Evolutionary conservation across 768 basidiomycete species (phyloP), one percentile per base, ranked within the genome.

Genomic region (Hirschioporus abietinus): DNA sequence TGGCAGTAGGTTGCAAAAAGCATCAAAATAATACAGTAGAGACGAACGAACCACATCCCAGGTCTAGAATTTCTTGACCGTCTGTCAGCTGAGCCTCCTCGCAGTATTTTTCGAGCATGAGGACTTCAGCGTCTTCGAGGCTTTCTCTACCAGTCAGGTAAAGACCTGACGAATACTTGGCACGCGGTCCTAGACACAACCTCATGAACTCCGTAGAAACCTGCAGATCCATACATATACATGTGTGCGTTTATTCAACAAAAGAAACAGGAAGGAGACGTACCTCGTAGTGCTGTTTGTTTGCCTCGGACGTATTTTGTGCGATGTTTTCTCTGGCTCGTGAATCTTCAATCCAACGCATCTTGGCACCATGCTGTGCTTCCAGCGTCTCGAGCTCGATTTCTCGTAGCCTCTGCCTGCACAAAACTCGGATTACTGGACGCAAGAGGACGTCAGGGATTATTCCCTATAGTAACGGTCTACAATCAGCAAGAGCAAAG

Each of bases 251-350:
- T 30, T 8, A 8, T 3, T 8, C 42, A 52, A 1, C 12, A 36
- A 15, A 36, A 7, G n/a, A n/a, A n/a, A n/a, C 35, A 52, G 4
- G 42, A 52, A 52, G 15, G 42, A 30, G 4, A 3, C 42, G 42
- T 20, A 52, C 42, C 78, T 91, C 88, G 74, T 91, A 91, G 71
- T 91, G 88, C 73, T 90, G 89, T 71, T 90, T 86, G 68, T 91
- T 91, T 23, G 88, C 89, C 71, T 87, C 88, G 36, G 85, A 81
- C 0, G 88, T 83, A 10, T 84, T 79, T 67, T 85, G 86, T 1
- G 88, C 88, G 67, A 90, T 89, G 30, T 78, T 81, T 2, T 69
- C 72, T 18, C 84, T 76, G 0, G 79, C 76, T 24, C 82, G 81
- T 25, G 88, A 83, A 18, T 72, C 80, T 65, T 86, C 82, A 36